Conservation (phyloP, 2,329 filamentous ascomycete species). For the Botrytis paeoniae region DNA sequence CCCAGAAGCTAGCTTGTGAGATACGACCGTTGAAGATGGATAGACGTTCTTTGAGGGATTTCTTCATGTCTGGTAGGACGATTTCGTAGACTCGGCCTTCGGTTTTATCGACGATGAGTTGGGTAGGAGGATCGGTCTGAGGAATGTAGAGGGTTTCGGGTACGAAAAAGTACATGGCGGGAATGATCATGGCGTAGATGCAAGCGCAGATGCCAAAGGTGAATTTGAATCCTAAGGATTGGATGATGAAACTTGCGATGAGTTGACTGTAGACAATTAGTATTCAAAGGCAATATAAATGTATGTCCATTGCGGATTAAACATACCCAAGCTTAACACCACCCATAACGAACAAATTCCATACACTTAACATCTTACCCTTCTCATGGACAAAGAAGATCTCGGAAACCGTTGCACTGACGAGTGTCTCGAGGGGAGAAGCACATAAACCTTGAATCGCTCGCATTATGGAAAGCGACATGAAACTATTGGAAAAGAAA, state of each 20-base stretch:
- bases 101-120: slow-evolving; percentile 31
- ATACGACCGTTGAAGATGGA: slow-evolving; percentile 42
- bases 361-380: slow-evolving; percentile 36
- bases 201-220: slow-evolving; percentile 42
- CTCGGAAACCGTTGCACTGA: slow-evolving; percentile 42
- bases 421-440: slow-evolving; percentile 37
- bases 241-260: slow-evolving; percentile 43
- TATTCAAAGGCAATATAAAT: not conserved
- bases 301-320: not conserved
- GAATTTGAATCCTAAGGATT: slow-evolving; percentile 39
- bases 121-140: slow-evolving; percentile 20
- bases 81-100: slow-evolving; percentile 31
- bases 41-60: slow-evolving; percentile 40
- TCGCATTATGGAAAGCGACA: slow-evolving; percentile 39
- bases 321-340: slow-evolving; percentile 36
- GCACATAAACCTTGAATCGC: slow-evolving; percentile 35
- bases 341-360: slow-evolving; percentile 33
- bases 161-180: slow-evolving; percentile 45
- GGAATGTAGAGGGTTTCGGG: slow-evolving; percentile 43
- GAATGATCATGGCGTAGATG: slow-evolving; percentile 43
- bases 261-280: slow-evolving; percentile 39
- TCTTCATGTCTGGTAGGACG: slow-evolving; percentile 32
- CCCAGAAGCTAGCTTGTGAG: slow-evolving; percentile 40
- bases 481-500: slow-evolving; percentile 41
- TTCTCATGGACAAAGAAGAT: slow-evolving; percentile 48